These are phyloP conservation scores for Suillus tomentosus DNA, from an alignment of 768 basidiomycete genomes.

Conservation along the genomic window DNA sequence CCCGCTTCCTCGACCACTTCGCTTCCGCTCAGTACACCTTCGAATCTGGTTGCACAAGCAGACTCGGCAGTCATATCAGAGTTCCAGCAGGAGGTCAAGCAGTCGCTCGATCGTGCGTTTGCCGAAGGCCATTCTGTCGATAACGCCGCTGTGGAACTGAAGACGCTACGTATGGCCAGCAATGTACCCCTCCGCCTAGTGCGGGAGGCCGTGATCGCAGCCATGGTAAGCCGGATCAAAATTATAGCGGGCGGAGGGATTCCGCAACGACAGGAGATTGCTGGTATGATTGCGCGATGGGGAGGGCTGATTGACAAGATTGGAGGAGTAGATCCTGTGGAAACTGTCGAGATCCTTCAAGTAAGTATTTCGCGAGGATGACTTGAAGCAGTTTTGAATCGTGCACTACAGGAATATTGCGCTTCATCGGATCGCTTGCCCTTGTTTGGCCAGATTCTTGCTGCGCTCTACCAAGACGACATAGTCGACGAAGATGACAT, in stretches of 20 bases:
- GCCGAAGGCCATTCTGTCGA: conserved; percentile 89
- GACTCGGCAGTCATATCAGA: conserved; percentile 59
- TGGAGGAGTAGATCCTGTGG: conserved; percentile 80
- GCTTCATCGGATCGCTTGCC: conserved; percentile 61
- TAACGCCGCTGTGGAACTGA: conserved; percentile 91
- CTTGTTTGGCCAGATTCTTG: conserved; percentile 84
- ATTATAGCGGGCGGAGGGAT: conserved; percentile 57
- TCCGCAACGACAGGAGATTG: conserved; percentile 67
- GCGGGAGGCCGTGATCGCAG: conserved; percentile 85
- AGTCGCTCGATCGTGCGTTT: conserved; percentile 90
- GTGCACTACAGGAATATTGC: conserved; percentile 55
- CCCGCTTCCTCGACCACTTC: conserved; percentile 52
- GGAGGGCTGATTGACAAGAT: conserved; percentile 79
- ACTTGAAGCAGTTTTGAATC: conserved; percentile 1
- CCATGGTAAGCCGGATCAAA: conserved; percentile 72
- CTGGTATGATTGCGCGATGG: conserved; percentile 71
- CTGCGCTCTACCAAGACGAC: conserved; percentile 88
- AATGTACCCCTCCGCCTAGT: conserved; percentile 89
- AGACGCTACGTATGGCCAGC: conserved; percentile 95
- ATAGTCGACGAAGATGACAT: conserved; percentile 90
- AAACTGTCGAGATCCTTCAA: conserved; percentile 80
- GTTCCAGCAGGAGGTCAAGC: conserved; percentile 75
- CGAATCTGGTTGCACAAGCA: conserved; percentile 38
- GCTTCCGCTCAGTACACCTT: conserved; percentile 42
- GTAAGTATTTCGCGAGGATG: conserved; percentile 38